Evolutionary conservation across 192 early-diverging fungal genomes (phyloP), one percentile per base, ranked within the genome.

Genomic region (Backusella parvicylindrica): DNA sequence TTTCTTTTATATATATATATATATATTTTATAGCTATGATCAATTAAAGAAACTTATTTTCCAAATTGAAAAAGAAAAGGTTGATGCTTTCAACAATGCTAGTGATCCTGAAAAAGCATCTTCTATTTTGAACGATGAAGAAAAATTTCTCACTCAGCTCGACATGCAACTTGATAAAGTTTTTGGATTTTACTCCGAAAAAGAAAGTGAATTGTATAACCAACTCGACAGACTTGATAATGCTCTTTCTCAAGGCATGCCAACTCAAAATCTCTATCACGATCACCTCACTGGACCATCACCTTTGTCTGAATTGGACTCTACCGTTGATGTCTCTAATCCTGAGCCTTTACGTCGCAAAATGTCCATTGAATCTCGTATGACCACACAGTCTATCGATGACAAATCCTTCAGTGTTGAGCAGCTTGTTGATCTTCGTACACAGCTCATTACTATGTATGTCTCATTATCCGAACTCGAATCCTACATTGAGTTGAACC

Each of bases 401-500:
- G 64, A 41, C 18, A 26, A 68, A 53, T 49, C 53, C 3, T 75
- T 53, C 21, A 71, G 74, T 60, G 64, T 78, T 16, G 65, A 73
- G n/a, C 36, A 56, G 8, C 37, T 81, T 33, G 67, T 70, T 21
- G 75, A 76, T 38, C 64, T 76, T 64, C 75, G 79, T 31, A 53
- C 75, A 32, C 75, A 50, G 50, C 47, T 76, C 8, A 72, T 81
- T 43, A 32, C 66, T 9, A 28, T 81, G 3, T 81, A 81, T 53
- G 89, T 95, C 53, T 79, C 87, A 12, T 82, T 97, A 8, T 89
- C 88, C 41, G 94, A 97, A 68, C 84, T 97, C 23, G 90, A 93
- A 56, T 92, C 92, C 12, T 97, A 92, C 70, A 89, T 92, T 23
- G 90, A 94, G 47, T 86, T 96, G 63, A 96, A 97, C 87, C 88